Conservation (phyloP, 495 filamentous ascomycete genomes). For the Aspergillus nidulans region DNA sequence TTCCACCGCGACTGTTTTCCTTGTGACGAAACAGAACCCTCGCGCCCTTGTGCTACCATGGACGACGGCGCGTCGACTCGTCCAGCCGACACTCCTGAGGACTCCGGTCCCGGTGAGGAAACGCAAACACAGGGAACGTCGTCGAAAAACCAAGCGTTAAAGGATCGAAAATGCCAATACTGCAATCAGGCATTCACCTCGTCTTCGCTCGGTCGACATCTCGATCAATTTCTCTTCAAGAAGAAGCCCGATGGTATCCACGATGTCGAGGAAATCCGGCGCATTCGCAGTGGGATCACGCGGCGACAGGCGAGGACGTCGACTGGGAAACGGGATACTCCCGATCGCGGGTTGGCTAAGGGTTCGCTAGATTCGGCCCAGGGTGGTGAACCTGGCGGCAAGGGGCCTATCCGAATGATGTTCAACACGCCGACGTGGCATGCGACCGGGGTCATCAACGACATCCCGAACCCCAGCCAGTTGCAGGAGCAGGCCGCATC, state of each 20-base stretch:
- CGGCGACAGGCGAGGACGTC: conserved; percentile 68
- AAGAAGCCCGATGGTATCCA: conserved; percentile 88
- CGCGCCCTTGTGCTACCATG: conserved; percentile 24
- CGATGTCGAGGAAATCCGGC: conserved; percentile 80
- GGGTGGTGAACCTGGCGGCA: conserved; percentile 23
- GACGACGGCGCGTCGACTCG: conserved; percentile 21
- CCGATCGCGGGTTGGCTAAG: conserved; percentile 32
- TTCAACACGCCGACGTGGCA: conserved; percentile 70
- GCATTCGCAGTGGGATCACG: conserved; percentile 76
- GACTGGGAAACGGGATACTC: conserved; percentile 50
- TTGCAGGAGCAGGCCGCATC: conserved; percentile 31
- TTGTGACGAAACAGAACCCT: conserved; percentile 4
- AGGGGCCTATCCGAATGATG: conserved; percentile 45
- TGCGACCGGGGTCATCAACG: conserved; percentile 76
- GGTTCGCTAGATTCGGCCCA: conserved; percentile 23
- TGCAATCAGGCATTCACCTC: conserved; percentile 84
- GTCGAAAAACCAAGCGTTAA: conserved; percentile 45
- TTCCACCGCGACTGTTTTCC: conserved; percentile 1
- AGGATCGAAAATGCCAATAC: conserved; percentile 82
- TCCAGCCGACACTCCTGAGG: conserved; percentile 43
- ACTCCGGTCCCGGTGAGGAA: conserved; percentile 43
- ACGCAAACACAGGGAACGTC: conserved; percentile 25
- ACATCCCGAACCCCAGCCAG: conserved; percentile 51
- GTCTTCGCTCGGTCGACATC: conserved; percentile 85
- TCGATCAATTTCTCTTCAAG: conserved; percentile 84